These are phyloP conservation scores for Myxozyma neotropica DNA, from an alignment of 805 yeast genomes.

Conservation along the genomic window DNA sequence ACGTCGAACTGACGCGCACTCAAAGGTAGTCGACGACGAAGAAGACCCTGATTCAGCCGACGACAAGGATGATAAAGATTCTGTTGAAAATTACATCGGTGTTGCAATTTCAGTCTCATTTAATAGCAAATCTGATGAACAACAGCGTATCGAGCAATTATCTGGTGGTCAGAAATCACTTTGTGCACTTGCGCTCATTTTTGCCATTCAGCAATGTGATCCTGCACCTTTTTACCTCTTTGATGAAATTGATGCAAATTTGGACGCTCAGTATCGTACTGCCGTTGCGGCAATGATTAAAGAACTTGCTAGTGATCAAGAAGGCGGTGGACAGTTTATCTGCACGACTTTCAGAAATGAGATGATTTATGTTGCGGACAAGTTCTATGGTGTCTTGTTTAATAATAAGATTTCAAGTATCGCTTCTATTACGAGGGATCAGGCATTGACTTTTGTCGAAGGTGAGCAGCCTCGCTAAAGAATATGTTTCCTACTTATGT, in stretches of 20 bases:
- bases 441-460: conserved; percentile 82
- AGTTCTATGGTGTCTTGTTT: conserved; percentile 84
- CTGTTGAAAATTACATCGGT: conserved; percentile 68
- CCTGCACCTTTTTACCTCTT: conserved; percentile 97
- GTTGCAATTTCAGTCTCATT: conserved; percentile 87
- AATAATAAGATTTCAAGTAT: conserved; percentile 80
- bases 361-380: conserved; percentile 82
- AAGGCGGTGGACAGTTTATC: conserved; percentile 74
- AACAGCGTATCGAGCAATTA: conserved; percentile 82
- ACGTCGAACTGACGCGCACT: conserved; percentile 41
- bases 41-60: conserved; percentile 39
- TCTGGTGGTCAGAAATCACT: conserved; percentile 97
- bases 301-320: conserved; percentile 52
- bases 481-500: background rate
- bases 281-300: conserved; percentile 80
- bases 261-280: conserved; percentile 87
- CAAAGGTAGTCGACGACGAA: conserved; percentile 30
- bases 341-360: conserved; percentile 97
- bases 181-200: conserved; percentile 91
- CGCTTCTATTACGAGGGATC: conserved; percentile 65
- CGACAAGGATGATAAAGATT: conserved; percentile 15
- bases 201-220: conserved; percentile 92
- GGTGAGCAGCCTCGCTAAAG: conserved; percentile 29
- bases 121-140: conserved; percentile 82
- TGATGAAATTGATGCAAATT: conserved; percentile 95